These are phyloP conservation scores for Hyparrhenia diplandra DNA, from an alignment of 176 grass and related monocot genomes.

Conservation along the genomic window DNA sequence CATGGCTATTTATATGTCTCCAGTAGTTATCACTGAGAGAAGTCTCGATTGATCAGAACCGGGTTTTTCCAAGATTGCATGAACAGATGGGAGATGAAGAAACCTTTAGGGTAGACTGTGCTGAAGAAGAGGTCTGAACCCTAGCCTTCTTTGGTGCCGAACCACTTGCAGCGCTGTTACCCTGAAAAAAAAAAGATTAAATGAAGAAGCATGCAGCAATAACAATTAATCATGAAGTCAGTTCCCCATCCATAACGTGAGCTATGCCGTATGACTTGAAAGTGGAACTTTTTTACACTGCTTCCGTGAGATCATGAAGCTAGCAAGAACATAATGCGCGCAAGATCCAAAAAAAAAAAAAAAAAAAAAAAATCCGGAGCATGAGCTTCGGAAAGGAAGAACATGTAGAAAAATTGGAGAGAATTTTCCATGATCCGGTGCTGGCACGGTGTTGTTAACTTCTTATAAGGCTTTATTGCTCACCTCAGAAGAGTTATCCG, in stretches of 20 bases:
- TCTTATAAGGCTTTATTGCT: not conserved
- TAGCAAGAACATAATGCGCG: not conserved
- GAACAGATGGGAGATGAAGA: slow-evolving; percentile 1
- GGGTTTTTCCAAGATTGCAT: not conserved
- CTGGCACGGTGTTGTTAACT: not conserved
- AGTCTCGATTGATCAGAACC: not conserved
- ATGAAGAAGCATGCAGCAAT: not conserved
- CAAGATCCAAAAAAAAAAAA: slow-evolving; percentile 16
- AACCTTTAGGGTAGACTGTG: slow-evolving; percentile 86
- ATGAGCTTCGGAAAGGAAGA: not conserved
- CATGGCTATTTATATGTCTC: not conserved
- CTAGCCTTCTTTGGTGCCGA: slow-evolving; percentile 84
- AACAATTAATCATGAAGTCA: not conserved
- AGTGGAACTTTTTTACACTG: slow-evolving; percentile 25
- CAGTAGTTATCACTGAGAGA: not conserved
- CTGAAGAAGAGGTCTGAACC: slow-evolving; percentile 75
- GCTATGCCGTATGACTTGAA: not conserved
- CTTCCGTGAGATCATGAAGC: slow-evolving; percentile 32
- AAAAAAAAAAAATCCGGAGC: not conserved
- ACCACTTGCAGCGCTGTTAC: slow-evolving; percentile 71
- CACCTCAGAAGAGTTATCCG: slow-evolving; percentile 91
- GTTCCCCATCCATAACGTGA: not conserved
- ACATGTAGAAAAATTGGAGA: not conserved
- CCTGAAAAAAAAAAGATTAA: slow-evolving; percentile 41
- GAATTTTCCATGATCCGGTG: not conserved